A percentile compares a stretch with the other conserved stretches of the same genome.
Conservation (phyloP, 352 stramenopile species). For the Phytophthora citricola region DNA sequence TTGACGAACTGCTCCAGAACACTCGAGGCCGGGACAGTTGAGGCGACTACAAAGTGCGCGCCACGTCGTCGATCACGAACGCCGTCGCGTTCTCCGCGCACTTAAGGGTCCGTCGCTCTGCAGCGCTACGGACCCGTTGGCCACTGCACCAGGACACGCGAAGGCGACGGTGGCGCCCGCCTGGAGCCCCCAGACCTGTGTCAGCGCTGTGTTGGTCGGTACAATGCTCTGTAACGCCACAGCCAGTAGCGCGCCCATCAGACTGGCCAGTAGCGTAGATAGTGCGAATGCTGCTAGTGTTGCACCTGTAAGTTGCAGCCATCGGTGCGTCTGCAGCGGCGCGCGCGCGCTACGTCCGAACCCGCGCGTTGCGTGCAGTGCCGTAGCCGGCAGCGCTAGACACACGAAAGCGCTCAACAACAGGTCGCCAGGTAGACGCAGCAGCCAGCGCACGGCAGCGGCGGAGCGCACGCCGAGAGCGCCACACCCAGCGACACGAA, state of each 20-base stretch:
- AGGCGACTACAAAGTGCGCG: conserved; percentile 31
- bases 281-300: conserved; percentile 42
- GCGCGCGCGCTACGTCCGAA: conserved; percentile 11
- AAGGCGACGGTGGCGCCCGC: conserved; percentile 29
- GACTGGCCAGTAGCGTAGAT: conserved; percentile 51
- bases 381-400: conserved; percentile 18
- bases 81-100: conserved; percentile 49
- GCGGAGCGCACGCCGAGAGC: conserved; percentile 36
- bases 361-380: conserved; percentile 3
- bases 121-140: conserved; percentile 41
- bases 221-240: conserved; percentile 49
- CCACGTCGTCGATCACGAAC: conserved; percentile 62
- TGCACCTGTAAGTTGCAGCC: conserved; percentile 17
- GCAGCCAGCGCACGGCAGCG: conserved; percentile 44
- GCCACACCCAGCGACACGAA: conserved; percentile 42
- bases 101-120: conserved; percentile 39
- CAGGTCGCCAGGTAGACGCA: conserved; percentile 31
- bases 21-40: conserved; percentile 18
- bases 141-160: conserved; percentile 24
- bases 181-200: conserved; percentile 21
- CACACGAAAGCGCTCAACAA: conserved; percentile 24
- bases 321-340: conserved; percentile 1
- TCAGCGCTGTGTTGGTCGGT: conserved; percentile 27
- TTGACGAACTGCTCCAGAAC: conserved; percentile 39
- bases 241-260: conserved; percentile 54